phyloP scores from a whole-genome alignment of 495 filamentous ascomycete species.

The Penicillium subrubescens region DNA sequence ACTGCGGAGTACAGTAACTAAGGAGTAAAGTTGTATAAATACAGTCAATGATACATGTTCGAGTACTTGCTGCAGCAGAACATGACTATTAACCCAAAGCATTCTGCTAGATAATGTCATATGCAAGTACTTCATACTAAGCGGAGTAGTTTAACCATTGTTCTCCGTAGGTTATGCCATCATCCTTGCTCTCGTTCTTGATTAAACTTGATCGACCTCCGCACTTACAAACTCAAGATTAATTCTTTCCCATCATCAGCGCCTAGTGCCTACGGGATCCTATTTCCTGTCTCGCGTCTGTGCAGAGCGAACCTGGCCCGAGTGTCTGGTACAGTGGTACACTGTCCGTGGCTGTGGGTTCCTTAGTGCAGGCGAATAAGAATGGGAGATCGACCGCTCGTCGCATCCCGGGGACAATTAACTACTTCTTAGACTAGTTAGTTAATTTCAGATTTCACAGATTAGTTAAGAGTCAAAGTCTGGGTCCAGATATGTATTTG shows the following conservation, averaged over 20 bases:
- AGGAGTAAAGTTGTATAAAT: not conserved
- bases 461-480: not conserved
- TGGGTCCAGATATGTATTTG: not conserved
- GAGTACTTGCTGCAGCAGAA: too few species aligned
- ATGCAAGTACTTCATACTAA: not conserved
- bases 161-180: not conserved
- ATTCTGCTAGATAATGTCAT: too few species aligned
- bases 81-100: too few species aligned
- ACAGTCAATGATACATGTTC: too few species aligned
- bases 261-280: not conserved
- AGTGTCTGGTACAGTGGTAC: conserved; percentile 28
- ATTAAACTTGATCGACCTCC: not conserved
- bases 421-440: not conserved
- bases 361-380: conserved; percentile 16
- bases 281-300: conserved; percentile 12
- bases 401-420: not conserved
- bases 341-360: conserved; percentile 26
- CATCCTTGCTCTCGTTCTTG: not conserved
- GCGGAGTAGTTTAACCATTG: not conserved
- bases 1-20: not conserved
- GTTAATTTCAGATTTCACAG: not conserved
- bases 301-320: conserved; percentile 18
- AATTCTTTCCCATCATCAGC: not conserved
- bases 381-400: conserved; percentile 11
- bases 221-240: not conserved